Percentiles rank a stretch among this genome's conserved stretches.
These are phyloP conservation scores for Sugiyamaella grinbergsii DNA, from an alignment of 1,139 yeast genomes.

Conservation along the genomic window DNA sequence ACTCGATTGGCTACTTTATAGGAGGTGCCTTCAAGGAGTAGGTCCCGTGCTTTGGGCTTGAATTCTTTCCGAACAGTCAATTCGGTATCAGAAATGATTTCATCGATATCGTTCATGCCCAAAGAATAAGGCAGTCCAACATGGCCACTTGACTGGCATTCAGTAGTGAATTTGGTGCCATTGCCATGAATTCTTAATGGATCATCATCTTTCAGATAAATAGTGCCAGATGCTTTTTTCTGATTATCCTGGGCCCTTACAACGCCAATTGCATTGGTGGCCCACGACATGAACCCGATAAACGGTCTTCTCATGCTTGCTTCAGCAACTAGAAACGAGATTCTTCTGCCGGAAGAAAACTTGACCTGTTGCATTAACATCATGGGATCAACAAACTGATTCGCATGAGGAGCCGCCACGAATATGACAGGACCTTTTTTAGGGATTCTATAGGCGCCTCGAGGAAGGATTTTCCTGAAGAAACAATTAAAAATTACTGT, in stretches of 20 bases:
- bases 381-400: conserved; percentile 92
- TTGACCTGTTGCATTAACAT: conserved; percentile 81
- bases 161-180: conserved; percentile 67
- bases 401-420: conserved; percentile 98
- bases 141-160: conserved; percentile 68
- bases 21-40: conserved; percentile 52
- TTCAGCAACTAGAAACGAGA: conserved; percentile 86
- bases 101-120: conserved; percentile 74
- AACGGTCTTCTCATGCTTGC: conserved; percentile 67
- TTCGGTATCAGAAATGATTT: conserved; percentile 74
- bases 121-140: conserved; percentile 76
- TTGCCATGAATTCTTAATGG: conserved; percentile 56
- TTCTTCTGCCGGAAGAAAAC: conserved; percentile 67
- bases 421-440: conserved; percentile 82
- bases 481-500: conserved; percentile 56
- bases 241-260: conserved; percentile 88
- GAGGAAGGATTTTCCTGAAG: conserved; percentile 84
- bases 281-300: conserved; percentile 74
- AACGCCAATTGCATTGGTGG: conserved; percentile 85
- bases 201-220: conserved; percentile 51
- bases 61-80: conserved; percentile 72
- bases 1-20: conserved; percentile 80
- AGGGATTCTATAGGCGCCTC: conserved; percentile 91
- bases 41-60: conserved; percentile 50
- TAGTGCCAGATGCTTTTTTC: conserved; percentile 59